These are phyloP conservation scores for Picochlorum sp. DNA, from an alignment of 139 green algal genomes.

Conservation along the genomic window DNA sequence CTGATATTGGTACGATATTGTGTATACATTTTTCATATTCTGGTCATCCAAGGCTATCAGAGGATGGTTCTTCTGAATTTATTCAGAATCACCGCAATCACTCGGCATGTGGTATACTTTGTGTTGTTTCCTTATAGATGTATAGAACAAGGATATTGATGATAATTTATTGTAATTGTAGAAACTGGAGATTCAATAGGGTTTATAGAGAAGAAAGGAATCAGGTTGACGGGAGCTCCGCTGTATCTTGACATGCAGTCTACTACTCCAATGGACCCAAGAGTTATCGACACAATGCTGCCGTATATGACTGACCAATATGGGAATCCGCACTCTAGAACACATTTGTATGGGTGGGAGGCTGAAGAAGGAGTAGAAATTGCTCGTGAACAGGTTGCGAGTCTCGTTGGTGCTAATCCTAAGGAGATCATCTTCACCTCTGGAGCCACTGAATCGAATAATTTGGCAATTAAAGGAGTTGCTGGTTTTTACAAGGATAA, in stretches of 20 bases:
- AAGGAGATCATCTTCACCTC: conserved; percentile 99
- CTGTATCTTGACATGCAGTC: conserved; percentile 97
- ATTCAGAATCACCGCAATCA: no score
- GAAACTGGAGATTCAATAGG: not conserved
- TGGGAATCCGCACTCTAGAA: conserved; percentile 96
- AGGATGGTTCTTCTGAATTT: no score
- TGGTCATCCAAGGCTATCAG: no score
- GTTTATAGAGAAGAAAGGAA: conserved; percentile 86
- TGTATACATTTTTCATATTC: no score
- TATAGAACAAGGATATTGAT: not conserved
- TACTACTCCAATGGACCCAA: conserved; percentile 90
- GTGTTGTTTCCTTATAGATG: no score
- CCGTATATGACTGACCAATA: conserved; percentile 89
- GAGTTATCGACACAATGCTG: conserved; percentile 94
- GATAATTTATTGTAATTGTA: not conserved
- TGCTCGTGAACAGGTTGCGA: conserved; percentile 71
- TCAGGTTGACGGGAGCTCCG: conserved; percentile 67
- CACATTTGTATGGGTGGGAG: conserved; percentile 97
- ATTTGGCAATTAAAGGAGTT: conserved; percentile 94
- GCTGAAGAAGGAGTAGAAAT: conserved; percentile 85
- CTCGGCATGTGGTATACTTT: no score
- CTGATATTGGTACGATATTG: no score
- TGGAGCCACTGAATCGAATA: conserved; percentile 97
- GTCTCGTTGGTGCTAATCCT: conserved; percentile 76
- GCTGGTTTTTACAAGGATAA: conserved; percentile 87